Base-by-base conservation (phyloP, 768 basidiomycete species). In the Heimioporus sp. region DNA sequence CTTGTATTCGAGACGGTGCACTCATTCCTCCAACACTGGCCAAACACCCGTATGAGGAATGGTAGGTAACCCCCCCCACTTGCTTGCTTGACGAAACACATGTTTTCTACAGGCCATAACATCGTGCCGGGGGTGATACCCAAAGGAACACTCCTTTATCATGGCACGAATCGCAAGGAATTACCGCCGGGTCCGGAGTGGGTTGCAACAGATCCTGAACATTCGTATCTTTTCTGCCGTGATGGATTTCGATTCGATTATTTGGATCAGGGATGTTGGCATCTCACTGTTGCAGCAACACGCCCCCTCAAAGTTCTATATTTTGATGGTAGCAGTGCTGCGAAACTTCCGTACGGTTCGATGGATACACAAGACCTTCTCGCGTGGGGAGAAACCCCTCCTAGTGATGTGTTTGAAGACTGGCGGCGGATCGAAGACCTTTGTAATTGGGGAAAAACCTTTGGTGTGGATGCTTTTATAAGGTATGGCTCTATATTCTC, bases 21-120 rank as follows among this genome's bases (percentile, higher is more conserved):
- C 39, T 64, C 68, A 8, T 53, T 73, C 6, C 62, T 76, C 11
- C 74, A 76, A 35, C 64, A 68, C 21, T 75, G 72, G 72, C 64
- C 72, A 3, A 74, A 74, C 49, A 71, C 69, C 2, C 62, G 68
- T 12, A 68, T 65, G 43, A 65, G 67, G 13, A 72, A 72, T 54
- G 71, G 72, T 64, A 34, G 7, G 52, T 19, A 28, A 30, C 4
- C 10, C 1, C 1, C 11, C 10, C 2, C 5, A 7, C 15, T 16
- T 21, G 20, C 24, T 39, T 4, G n/a, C 15, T 17, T 10, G 43
- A 37, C 5, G 15, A 28, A 12, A 10, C n/a, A 40, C 24, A 10
- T 17, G 1, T 19, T 34, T 15, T 19, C 20, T 21, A 19, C 11
- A 49, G 48, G 52, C 2, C 48, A 53, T 34, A 49, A 10, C 11